phyloP scores from a whole-genome alignment of 2,329 filamentous ascomycete genomes.

The Apiospora pterosperma region DNA sequence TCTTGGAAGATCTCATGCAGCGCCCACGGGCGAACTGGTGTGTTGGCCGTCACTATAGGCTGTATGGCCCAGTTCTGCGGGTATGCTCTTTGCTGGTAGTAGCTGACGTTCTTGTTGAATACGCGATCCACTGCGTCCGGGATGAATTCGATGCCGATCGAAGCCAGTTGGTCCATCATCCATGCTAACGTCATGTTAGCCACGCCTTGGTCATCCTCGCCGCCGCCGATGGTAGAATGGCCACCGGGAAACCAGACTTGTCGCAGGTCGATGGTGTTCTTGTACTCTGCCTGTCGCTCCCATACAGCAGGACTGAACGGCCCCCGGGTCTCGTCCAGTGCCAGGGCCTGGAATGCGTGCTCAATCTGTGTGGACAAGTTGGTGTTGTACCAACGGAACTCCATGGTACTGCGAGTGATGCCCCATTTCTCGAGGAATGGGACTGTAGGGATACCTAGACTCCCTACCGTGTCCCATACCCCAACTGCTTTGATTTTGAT shows the following conservation, averaged over 20 bases:
- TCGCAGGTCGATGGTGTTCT: conserved; percentile 39
- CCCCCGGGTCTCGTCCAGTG: conserved; percentile 52
- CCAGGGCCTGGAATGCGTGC: conserved; percentile 57
- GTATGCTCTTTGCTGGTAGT: conserved; percentile 30
- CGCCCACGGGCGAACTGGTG: conserved; percentile 46
- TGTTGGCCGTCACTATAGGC: conserved; percentile 41
- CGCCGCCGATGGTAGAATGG: conserved; percentile 69
- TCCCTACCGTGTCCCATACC: conserved; percentile 50
- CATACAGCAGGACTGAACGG: conserved; percentile 55
- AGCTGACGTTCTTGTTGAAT: conserved; percentile 35
- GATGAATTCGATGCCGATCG: conserved; percentile 47
- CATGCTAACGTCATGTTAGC: conserved; percentile 33
- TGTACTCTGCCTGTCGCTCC: conserved; percentile 40
- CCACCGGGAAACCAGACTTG: conserved; percentile 68
- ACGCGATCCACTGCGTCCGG: conserved; percentile 18
- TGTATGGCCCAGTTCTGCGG: not conserved
- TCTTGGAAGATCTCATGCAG: conserved; percentile 41
- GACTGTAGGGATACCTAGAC: conserved; percentile 32
- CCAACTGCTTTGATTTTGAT: conserved; percentile 27
- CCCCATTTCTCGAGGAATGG: conserved; percentile 39
- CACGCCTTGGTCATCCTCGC: conserved; percentile 52
- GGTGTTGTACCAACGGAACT: conserved; percentile 47
- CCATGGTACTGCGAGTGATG: conserved; percentile 36
- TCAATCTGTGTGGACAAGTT: conserved; percentile 49
- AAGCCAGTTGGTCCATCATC: conserved; percentile 44